Evolutionary conservation across 2,329 filamentous ascomycete species (phyloP).

Genomic region (Nannizziopsis barbatae): DNA sequence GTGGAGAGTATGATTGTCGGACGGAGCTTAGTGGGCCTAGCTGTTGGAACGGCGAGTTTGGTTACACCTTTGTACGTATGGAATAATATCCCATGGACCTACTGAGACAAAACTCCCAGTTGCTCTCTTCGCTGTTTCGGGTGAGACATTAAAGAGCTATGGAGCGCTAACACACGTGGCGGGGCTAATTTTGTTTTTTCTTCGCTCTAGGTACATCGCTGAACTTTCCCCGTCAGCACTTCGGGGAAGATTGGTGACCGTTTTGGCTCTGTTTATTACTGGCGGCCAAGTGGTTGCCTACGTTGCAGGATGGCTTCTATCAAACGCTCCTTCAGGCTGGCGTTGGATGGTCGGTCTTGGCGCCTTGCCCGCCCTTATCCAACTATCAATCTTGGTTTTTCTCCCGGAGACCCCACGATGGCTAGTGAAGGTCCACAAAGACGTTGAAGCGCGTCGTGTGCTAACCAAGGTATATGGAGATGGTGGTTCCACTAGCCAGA

Average conservation of each 20-base stretch:
- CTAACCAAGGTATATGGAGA: conserved; percentile 53
- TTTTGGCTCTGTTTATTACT: conserved; percentile 73
- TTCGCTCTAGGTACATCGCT: conserved; percentile 54
- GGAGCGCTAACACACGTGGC: no score
- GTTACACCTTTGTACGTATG: conserved; percentile 57
- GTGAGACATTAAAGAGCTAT: no score
- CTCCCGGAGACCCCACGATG: conserved; percentile 87
- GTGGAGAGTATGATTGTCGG: conserved; percentile 39
- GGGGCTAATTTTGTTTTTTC: not conserved
- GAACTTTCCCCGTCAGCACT: conserved; percentile 69
- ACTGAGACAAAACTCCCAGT: not conserved
- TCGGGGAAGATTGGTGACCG: conserved; percentile 68
- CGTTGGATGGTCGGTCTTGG: conserved; percentile 86
- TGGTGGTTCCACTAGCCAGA: conserved; percentile 32
- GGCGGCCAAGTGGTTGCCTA: conserved; percentile 84
- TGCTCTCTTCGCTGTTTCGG: not conserved
- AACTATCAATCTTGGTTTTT: conserved; percentile 54
- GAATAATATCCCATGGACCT: not conserved
- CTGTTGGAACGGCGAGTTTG: conserved; percentile 49
- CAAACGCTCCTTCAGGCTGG: conserved; percentile 57
- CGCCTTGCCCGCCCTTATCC: conserved; percentile 61
- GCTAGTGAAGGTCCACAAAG: conserved; percentile 59
- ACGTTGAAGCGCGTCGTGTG: conserved; percentile 52
- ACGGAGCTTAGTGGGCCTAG: conserved; percentile 38
- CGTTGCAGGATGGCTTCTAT: conserved; percentile 65